Conservation (phyloP, 2,329 filamentous ascomycete species). For the Scopulariopsis brevicaulis region DNA sequence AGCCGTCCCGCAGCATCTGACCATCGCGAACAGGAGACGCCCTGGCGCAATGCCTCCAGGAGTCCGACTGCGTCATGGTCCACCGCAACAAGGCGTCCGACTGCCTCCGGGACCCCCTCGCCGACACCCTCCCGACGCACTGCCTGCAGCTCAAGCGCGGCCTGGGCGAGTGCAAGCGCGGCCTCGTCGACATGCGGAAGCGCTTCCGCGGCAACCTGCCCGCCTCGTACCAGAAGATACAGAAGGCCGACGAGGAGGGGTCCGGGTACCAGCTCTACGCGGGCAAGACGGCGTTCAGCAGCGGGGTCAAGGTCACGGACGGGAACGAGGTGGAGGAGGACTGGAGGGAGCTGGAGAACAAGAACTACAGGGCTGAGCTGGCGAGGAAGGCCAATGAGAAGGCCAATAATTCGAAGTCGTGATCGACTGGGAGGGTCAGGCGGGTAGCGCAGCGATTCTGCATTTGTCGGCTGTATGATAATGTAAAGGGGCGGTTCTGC, state of each 20-base stretch:
- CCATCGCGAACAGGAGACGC: conserved; percentile 56
- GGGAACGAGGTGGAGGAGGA: conserved; percentile 54
- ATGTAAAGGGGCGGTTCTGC: background rate
- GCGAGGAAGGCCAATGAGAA: background rate
- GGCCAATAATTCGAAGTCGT: background rate
- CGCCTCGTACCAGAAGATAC: conserved; percentile 51
- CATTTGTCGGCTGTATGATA: background rate
- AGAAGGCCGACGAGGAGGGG: conserved; percentile 45
- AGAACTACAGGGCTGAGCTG: conserved; percentile 37
- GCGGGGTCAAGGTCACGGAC: conserved; percentile 51
- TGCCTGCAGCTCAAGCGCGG: conserved; percentile 92
- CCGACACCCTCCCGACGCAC: conserved; percentile 69
- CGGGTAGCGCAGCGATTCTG: too few relatives aligned
- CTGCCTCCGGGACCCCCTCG: conserved; percentile 74
- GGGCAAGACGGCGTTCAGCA: conserved; percentile 58
- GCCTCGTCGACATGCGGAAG: conserved; percentile 97
- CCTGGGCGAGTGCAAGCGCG: conserved; percentile 89
- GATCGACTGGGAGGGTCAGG: background rate
- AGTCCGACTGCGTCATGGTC: conserved; percentile 93
- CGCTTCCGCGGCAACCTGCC: conserved; percentile 92
- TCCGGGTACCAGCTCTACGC: conserved; percentile 66
- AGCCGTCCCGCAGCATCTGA: background rate
- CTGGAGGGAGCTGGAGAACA: conserved; percentile 55
- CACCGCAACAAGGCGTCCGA: conserved; percentile 78
- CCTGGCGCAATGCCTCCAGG: conserved; percentile 86